phyloP scores from a whole-genome alignment of 2,329 filamentous ascomycete genomes.

The Dryadomyces quercus-mongolicae region DNA sequence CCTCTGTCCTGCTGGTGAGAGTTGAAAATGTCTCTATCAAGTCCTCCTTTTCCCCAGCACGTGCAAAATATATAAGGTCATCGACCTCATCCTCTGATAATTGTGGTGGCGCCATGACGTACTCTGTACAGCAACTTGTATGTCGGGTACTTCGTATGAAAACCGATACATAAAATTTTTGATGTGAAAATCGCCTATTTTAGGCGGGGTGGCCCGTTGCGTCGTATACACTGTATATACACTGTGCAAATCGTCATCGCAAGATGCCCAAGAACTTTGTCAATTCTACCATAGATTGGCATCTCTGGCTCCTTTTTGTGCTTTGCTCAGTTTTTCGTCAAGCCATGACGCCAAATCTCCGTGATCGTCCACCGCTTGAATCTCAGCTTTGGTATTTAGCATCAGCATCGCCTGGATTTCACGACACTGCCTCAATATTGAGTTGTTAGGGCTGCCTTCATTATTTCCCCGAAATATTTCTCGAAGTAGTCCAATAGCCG shows the following conservation, averaged over 20 bases:
- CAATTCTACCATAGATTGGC: background rate
- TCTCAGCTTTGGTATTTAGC: slow-evolving; percentile 64
- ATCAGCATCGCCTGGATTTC: slow-evolving; percentile 65
- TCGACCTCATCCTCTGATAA: slow-evolving; percentile 74
- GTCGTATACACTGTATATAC: background rate
- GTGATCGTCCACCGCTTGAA: slow-evolving; percentile 53
- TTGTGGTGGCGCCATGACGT: slow-evolving; percentile 21
- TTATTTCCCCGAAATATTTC: slow-evolving; percentile 18
- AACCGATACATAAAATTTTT: background rate
- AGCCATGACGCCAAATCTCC: slow-evolving; percentile 40
- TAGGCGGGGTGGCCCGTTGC: background rate
- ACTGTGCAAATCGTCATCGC: background rate
- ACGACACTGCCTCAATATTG: slow-evolving; percentile 27
- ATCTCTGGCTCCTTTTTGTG: background rate
- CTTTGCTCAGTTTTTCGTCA: slow-evolving; percentile 24
- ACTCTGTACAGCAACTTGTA: background rate
- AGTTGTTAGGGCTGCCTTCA: slow-evolving; percentile 12
- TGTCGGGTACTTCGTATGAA: background rate
- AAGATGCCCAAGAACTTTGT: background rate
- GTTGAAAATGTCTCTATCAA: slow-evolving; percentile 46
- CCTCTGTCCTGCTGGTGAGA: slow-evolving; percentile 47
- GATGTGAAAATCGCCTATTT: background rate
- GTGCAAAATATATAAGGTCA: slow-evolving; percentile 80
- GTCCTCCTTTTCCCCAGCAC: slow-evolving; percentile 62
- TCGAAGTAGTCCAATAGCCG: slow-evolving; percentile 41